phyloP scores from a whole-genome alignment of 1,139 yeast genomes.

The Waltiozyma sp. region DNA sequence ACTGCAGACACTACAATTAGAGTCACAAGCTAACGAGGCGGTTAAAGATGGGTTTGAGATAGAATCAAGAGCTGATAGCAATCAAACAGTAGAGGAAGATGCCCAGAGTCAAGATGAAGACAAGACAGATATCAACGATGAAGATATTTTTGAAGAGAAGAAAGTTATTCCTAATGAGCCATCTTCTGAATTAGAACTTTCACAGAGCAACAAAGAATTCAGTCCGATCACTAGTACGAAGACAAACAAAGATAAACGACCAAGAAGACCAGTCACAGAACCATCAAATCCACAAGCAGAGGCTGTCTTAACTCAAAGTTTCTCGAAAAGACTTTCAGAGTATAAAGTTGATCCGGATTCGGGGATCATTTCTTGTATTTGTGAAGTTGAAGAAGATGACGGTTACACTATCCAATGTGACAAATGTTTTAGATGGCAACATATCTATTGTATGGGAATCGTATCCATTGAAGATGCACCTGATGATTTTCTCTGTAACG shows the following conservation, averaged over 20 bases:
- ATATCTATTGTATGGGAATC: constrained; percentile 79
- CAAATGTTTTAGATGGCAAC: constrained; percentile 89
- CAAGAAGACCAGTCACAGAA: background rate
- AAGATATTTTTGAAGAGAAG: background rate
- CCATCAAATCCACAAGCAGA: constrained; percentile 9
- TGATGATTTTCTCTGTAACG: constrained; percentile 72
- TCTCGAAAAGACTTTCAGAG: constrained; percentile 5
- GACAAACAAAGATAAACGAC: background rate
- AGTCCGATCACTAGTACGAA: background rate
- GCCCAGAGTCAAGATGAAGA: constrained; percentile 1
- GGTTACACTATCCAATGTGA: constrained; percentile 95
- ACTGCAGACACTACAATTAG: background rate
- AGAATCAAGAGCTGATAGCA: constrained; percentile 1
- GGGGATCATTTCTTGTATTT: constrained; percentile 82
- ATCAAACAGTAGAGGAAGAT: constrained; percentile 3
- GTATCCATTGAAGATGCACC: constrained; percentile 66
- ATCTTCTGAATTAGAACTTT: background rate
- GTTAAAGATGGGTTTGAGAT: background rate
- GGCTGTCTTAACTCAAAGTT: constrained; percentile 17
- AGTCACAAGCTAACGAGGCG: background rate
- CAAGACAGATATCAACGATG: constrained; percentile 1
- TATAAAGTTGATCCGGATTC: constrained; percentile 69
- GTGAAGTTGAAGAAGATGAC: constrained; percentile 85
- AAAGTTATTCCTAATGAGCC: constrained; percentile 1
- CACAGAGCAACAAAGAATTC: background rate